Evolutionary conservation across 768 basidiomycete genomes (phyloP), one percentile per base, ranked within the genome.

Genomic region (Phallus indusiatus): DNA sequence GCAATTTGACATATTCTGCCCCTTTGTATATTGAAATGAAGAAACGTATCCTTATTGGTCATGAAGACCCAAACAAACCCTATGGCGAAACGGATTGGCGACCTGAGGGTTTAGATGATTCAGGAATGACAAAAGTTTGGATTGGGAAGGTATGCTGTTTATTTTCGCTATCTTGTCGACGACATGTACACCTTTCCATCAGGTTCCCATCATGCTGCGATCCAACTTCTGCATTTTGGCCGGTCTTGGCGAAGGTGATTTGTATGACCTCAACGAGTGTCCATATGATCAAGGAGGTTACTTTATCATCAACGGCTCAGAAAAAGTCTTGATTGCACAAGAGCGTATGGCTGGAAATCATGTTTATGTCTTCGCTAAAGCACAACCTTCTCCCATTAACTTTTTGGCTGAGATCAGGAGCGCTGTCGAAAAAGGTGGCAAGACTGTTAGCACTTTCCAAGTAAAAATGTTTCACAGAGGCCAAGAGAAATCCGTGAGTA

Each of bases 331-430:
- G 62, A 99, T 99, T 71, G 96, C 96, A 1, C 96, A 99, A 72
- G 96, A 99, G 71, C 85, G 96, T 55, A 98, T 98, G 94, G 95
- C 96, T 10, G 94, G 93, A 21, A 99, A 99, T 74, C 94, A 96
- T 68, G 96, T 99, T 64, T 99, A 98, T 72, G 94, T 97, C 55
- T 99, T 99, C 67, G 93, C 94, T 54, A 99, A 98, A 73, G 91
- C 91, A 0, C 92, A 95, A 64, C 94, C 95, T 3, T 94, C 93
- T 17, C 94, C 94, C 1, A 90, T 96, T 66, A 92, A 85, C 64
- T 96, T 95, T 74, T 81, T 97, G 47, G 93, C 96, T 37, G 94
- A 98, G 71, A 96, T 99, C 71, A 87, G 95, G 61, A 94, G 91
- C 71, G 93, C 94, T 5, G 91, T 97, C 12, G 96, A 98, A 75